phyloP scores from a whole-genome alignment of 2,329 filamentous ascomycete species.

The Sclerotinia subarctica region DNA sequence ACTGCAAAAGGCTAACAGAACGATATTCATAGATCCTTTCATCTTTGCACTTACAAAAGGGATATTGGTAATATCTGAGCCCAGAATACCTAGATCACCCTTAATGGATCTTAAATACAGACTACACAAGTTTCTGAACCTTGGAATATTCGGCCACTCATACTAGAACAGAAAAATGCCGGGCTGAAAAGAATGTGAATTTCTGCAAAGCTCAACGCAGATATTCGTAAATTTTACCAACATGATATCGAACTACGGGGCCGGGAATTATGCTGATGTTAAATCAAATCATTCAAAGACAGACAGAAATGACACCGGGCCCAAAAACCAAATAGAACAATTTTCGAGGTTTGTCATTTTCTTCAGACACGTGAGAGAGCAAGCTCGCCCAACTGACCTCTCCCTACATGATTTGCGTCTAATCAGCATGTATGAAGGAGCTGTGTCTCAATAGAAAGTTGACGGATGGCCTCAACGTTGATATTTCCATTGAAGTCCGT shows the following conservation, averaged over 20 bases:
- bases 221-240: neutral
- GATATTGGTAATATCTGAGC: neutral
- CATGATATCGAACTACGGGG: neutral
- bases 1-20: neutral
- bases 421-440: slow-evolving; percentile 2
- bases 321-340: neutral
- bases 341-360: neutral
- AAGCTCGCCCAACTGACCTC: accelerated
- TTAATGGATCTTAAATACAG: neutral
- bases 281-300: neutral
- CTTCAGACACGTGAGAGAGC: neutral
- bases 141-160: neutral
- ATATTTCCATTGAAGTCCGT: neutral
- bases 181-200: accelerated
- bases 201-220: neutral
- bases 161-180: neutral
- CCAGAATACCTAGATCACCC: neutral
- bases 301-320: neutral
- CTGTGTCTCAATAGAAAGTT: slow-evolving; percentile 5
- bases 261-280: neutral
- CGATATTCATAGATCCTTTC: neutral
- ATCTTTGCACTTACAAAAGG: slow-evolving; percentile 2
- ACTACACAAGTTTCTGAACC: slow-evolving; percentile 4
- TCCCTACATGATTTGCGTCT: neutral
- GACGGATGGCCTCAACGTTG: neutral